Base-by-base conservation (phyloP, 306 rosid species). In the Crataegus laevigata region DNA sequence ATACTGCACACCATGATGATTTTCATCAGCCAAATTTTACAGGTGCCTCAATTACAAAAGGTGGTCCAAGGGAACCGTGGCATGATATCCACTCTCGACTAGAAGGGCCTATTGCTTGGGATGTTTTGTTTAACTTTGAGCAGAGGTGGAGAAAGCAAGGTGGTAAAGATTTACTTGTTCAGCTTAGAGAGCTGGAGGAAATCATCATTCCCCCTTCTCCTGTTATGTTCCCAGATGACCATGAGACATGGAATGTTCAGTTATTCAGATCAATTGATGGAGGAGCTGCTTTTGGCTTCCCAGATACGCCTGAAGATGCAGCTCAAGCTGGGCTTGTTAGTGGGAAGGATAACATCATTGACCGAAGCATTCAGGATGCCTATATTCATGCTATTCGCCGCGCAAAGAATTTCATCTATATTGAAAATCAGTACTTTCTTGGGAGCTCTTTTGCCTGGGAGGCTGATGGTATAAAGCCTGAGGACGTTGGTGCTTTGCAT, bases 111-210 rank as follows among this genome's bases (percentile, higher is more conserved):
- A 78, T 85, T 54, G 88, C 88, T 22, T 85, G 88, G 88, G 88
- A 85, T 80, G 88, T 85, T 47, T 66, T 85, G 78, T 69, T 55
- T 54, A 85, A 82, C 58, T 85, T 85, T 11, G 88, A 85, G 43
- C 88, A 85, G 82, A 79, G 88, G 40, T 85, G 88, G 88, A 85
- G 75, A 80, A 85, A 85, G 82, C 88, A 85, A 74, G 86, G 88
- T 19, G 88, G 88, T 19, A 85, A 73, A 52, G 88, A 85, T 75
- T 1, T 85, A 34, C 86, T 85, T 43, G n/a, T 85, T 22, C 60
- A 66, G n/a, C 75, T 85, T 24, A 73, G 88, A 71, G 88, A 85
- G 66, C 78, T 85, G 7, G 82, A 79, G 1, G 68, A 82, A 14
- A 67, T 82, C 78, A 28, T 85, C 22, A 85, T 85, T 65, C 79